Evolutionary conservation across 805 yeast species (phyloP).

Genomic region (Metschnikowia dekortorum): DNA sequence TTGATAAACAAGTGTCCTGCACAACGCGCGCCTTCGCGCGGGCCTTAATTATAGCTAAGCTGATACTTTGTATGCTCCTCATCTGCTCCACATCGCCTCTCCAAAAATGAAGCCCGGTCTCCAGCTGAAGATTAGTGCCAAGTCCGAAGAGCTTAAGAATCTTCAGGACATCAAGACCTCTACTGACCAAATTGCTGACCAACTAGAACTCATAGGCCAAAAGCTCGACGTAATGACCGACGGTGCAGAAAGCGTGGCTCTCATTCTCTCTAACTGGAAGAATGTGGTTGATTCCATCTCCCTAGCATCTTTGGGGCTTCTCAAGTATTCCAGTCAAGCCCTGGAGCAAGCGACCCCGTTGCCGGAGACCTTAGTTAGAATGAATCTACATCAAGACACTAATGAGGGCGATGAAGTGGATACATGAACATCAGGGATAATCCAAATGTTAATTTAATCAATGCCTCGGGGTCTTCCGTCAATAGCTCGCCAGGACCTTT

Average conservation of each 20-base stretch:
- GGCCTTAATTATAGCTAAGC: background rate
- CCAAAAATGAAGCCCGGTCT: constrained; percentile 7
- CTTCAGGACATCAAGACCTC: constrained; percentile 45
- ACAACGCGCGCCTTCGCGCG: constrained; percentile 2
- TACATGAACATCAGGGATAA: background rate
- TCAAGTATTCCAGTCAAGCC: constrained; percentile 32
- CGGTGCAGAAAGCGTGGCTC: constrained; percentile 58
- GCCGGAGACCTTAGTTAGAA: constrained; percentile 64
- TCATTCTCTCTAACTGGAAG: constrained; percentile 62
- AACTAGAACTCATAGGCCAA: constrained; percentile 46
- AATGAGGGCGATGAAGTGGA: background rate
- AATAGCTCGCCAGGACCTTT: too few species aligned
- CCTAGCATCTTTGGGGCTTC: constrained; percentile 52
- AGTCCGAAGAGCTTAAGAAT: constrained; percentile 47
- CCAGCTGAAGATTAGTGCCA: constrained; percentile 37
- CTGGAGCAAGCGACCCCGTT: constrained; percentile 47
- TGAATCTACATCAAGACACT: constrained; percentile 35
- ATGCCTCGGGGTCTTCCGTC: too few species aligned
- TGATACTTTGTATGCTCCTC: background rate
- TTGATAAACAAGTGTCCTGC: background rate
- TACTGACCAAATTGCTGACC: constrained; percentile 42
- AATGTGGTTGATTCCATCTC: constrained; percentile 57
- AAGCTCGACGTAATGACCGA: constrained; percentile 46
- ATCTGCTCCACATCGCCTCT: background rate
- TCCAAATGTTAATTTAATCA: too few species aligned